Evolutionary conservation across 768 basidiomycete genomes (phyloP), one percentile per base, ranked within the genome.

Genomic region (Lactarius quietus): DNA sequence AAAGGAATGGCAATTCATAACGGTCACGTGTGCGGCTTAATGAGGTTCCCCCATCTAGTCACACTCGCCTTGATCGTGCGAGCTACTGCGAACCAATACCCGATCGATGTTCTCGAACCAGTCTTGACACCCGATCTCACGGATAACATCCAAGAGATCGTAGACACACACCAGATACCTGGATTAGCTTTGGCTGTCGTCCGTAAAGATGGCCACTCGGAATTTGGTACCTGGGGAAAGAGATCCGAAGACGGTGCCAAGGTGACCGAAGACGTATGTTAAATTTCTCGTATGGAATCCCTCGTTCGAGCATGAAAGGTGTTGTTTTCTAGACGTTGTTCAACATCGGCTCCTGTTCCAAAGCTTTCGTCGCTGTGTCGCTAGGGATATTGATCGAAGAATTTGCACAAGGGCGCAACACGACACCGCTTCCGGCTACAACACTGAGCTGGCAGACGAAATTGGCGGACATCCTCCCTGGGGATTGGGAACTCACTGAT

Each of bases 341-440:
- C 64, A 65, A 69, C 43, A 69, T 79, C 43, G 78, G 69, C 2
- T 79, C 77, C 0, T 74, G 75, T 31, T 79, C 77, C 9, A 78
- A 81, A 54, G 77, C 77, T 6, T 81, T 81, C 70, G 70, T 80
- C 7, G 71, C 74, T 2, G 75, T 73, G 0, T 73, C 79, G 1
- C 57, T 81, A 1, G 80, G 81, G 5, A 74, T 82, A 15, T 73
- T 81, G 28, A 77, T 81, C 55, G 76, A 79, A 31, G 80, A 80
- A 66, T 80, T 76, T 66, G 72, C 72, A 17, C 62, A 71, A 15
- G 74, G 78, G 3, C 71, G 68, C 28, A 80, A 79, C 48, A 64
- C 68, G 7, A 76, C 79, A 0, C 71, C 72, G 8, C 73, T 81
- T 3, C 80, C 80, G 0, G 23, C 61, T 0, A 68, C 62, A 1